phyloP scores from a whole-genome alignment of 768 basidiomycete genomes.

The Neoboletus subvelutipes region DNA sequence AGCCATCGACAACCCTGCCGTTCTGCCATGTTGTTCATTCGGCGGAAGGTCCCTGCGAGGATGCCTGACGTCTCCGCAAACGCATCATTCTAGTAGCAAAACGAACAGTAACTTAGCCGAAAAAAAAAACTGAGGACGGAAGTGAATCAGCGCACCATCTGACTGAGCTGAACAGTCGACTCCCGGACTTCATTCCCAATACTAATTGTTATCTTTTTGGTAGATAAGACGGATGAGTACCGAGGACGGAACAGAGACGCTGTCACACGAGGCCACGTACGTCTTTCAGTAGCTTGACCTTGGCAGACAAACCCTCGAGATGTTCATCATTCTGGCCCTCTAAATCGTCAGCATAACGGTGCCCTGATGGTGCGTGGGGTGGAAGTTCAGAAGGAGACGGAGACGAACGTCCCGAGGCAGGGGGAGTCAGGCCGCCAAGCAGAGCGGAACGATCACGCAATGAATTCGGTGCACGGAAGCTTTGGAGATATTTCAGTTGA shows the following conservation, averaged over 20 bases:
- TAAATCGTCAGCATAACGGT: constrained; percentile 81
- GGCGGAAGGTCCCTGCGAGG: constrained; percentile 86
- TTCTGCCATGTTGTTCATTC: constrained; percentile 96
- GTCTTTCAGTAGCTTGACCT: constrained; percentile 94
- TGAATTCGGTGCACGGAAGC: constrained; percentile 38
- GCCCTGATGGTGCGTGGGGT: constrained; percentile 41
- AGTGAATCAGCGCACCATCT: constrained; percentile 71
- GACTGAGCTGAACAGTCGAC: constrained; percentile 85
- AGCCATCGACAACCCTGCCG: constrained; percentile 96
- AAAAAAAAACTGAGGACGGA: neutral
- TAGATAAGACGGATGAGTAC: neutral
- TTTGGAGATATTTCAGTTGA: constrained; percentile 23
- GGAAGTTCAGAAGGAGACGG: constrained; percentile 59
- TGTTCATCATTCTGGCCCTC: constrained; percentile 95
- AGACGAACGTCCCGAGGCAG: constrained; percentile 75
- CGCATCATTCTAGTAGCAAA: constrained; percentile 75
- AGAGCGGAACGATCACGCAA: constrained; percentile 70
- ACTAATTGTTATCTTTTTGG: constrained; percentile 75
- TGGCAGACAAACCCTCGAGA: constrained; percentile 72
- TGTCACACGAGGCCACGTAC: constrained; percentile 52
- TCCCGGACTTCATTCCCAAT: constrained; percentile 96
- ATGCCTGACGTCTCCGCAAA: constrained; percentile 92
- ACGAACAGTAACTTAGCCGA: constrained; percentile 4
- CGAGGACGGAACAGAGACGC: neutral
- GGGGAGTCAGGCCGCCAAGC: constrained; percentile 58